These are phyloP conservation scores for Phytophthora vignae DNA, from an alignment of 352 stramenopile species.

Conservation along the genomic window DNA sequence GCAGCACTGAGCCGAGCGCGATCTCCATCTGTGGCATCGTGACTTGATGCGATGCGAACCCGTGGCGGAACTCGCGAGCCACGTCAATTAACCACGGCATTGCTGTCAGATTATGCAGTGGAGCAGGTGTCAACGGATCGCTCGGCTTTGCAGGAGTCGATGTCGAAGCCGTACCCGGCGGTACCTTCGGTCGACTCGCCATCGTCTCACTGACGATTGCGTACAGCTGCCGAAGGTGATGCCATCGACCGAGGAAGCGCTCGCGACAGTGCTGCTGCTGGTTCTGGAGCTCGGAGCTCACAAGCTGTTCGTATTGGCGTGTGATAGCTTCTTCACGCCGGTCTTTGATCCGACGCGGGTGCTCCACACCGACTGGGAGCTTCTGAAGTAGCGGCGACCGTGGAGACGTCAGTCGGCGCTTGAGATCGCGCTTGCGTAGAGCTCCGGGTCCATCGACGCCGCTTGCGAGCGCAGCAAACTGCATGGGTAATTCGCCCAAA, in stretches of 20 bases:
- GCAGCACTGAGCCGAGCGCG: slow-evolving; percentile 39
- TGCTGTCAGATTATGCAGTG: slow-evolving; percentile 25
- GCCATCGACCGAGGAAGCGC: slow-evolving; percentile 55
- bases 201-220: slow-evolving; percentile 40
- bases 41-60: slow-evolving; percentile 33
- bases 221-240: slow-evolving; percentile 57
- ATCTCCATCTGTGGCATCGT: slow-evolving; percentile 56
- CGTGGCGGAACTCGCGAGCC: slow-evolving; percentile 38
- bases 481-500: slow-evolving; percentile 10
- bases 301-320: slow-evolving; percentile 23
- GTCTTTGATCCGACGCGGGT: slow-evolving; percentile 44
- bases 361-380: slow-evolving; percentile 3
- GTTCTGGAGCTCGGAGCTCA: slow-evolving; percentile 36
- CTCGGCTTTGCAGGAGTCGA: not conserved
- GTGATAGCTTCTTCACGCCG: slow-evolving; percentile 41
- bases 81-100: slow-evolving; percentile 49
- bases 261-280: slow-evolving; percentile 44
- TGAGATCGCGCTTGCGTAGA: slow-evolving; percentile 15
- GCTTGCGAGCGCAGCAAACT: slow-evolving; percentile 9
- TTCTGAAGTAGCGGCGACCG: slow-evolving; percentile 23
- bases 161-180: not conserved
- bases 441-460: slow-evolving; percentile 4
- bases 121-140: slow-evolving; percentile 4
- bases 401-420: slow-evolving; percentile 37
- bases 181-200: slow-evolving; percentile 12